Evolutionary conservation across 331 rosid genomes (phyloP).

Genomic region (Ulmus americana): DNA sequence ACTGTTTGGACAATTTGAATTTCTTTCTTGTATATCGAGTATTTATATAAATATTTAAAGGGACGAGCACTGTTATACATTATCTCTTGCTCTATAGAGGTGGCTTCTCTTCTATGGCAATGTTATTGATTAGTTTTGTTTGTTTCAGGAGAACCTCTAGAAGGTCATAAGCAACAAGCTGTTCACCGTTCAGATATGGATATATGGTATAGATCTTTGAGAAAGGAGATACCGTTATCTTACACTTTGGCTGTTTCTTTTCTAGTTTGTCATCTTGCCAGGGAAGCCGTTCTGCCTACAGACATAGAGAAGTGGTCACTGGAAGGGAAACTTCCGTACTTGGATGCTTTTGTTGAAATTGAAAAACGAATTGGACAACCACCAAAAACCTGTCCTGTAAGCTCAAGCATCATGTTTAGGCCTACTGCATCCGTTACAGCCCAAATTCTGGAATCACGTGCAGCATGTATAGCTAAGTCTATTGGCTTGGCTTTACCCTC

Average conservation of each 20-base stretch:
- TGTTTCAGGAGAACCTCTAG: conserved; percentile 44
- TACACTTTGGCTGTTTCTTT: conserved; percentile 54
- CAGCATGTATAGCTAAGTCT: conserved; percentile 64
- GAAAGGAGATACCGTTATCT: conserved; percentile 55
- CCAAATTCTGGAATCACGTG: conserved; percentile 59
- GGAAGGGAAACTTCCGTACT: conserved; percentile 86
- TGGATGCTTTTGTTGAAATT: conserved; percentile 67
- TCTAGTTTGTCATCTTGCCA: conserved; percentile 74
- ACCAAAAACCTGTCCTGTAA: conserved; percentile 66
- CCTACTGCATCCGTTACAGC: conserved; percentile 53
- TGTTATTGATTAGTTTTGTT: conserved; percentile 25
- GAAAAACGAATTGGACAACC: conserved; percentile 54
- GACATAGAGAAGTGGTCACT: conserved; percentile 69
- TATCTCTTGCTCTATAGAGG: no score
- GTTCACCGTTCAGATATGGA: conserved; percentile 49
- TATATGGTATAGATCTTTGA: conserved; percentile 60
- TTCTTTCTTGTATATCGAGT: background rate
- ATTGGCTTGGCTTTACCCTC: conserved; percentile 75
- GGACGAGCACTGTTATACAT: no score
- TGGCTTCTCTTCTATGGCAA: background rate
- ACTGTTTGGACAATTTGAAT: background rate
- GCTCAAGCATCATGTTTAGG: conserved; percentile 60
- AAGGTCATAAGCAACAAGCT: conserved; percentile 23
- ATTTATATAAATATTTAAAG: background rate
- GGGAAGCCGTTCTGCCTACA: conserved; percentile 70